A percentile compares a stretch with the other conserved stretches of the same genome.
Evolutionary conservation across 73 alveolate genomes (phyloP).

Genomic region (Uronychia setigera): DNA sequence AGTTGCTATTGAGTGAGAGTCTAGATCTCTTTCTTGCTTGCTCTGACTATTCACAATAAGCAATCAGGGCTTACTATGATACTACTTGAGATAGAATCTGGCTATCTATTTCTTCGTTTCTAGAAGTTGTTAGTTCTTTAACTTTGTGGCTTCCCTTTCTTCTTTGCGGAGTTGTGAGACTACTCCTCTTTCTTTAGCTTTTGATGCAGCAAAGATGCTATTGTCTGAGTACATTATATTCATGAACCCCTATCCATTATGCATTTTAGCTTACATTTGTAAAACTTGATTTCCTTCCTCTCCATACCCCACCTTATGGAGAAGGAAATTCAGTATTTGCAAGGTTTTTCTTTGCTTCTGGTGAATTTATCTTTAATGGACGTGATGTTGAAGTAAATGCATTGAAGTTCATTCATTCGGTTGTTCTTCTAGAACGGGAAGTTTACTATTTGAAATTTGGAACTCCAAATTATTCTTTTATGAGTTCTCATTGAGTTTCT

Average conservation of each 20-base stretch:
- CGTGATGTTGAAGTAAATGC: too few relatives aligned
- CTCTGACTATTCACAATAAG: not conserved
- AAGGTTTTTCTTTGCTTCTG: too few relatives aligned
- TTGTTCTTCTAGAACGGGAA: too few relatives aligned
- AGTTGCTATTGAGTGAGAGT: not conserved
- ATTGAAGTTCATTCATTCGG: too few relatives aligned
- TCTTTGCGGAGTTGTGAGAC: not conserved
- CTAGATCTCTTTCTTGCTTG: not conserved
- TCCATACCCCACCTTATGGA: not conserved
- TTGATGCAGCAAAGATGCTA: not conserved
- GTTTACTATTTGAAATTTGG: too few relatives aligned
- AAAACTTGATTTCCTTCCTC: not conserved
- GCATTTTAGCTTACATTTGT: not conserved
- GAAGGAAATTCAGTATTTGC: too few relatives aligned
- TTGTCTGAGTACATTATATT: not conserved
- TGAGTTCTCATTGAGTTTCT: too few relatives aligned
- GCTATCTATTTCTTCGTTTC: not conserved
- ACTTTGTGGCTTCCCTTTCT: not conserved
- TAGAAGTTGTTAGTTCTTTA: not conserved
- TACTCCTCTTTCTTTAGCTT: not conserved
- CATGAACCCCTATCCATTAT: not conserved
- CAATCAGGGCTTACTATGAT: not conserved
- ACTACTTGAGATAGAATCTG: not conserved
- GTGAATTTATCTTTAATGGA: too few relatives aligned
- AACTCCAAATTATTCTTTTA: too few relatives aligned